These are phyloP conservation scores for Leishmania lainsoni DNA, from an alignment of 208 protist genomes.

Conservation along the genomic window DNA sequence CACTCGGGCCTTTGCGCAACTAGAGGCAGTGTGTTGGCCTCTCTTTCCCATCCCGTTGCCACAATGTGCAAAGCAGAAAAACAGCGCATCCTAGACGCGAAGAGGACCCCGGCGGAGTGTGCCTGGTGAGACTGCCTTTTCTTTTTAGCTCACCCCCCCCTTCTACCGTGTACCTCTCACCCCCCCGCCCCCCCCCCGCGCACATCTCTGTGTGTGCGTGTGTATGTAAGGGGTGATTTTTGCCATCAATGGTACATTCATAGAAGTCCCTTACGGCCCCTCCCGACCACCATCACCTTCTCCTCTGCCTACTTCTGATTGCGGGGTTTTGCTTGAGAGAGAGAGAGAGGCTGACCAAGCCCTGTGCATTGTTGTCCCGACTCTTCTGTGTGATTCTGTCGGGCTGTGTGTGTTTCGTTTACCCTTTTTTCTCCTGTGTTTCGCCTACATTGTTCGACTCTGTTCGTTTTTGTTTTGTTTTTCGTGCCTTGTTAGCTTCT, in stretches of 20 bases:
- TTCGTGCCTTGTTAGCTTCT: neutral
- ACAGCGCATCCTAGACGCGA: neutral
- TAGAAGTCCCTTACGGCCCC: neutral
- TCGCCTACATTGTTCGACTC: neutral
- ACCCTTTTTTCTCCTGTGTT: neutral
- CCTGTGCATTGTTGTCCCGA: neutral
- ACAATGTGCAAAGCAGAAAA: neutral
- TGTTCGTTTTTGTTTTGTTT: too few species aligned
- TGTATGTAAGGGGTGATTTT: neutral
- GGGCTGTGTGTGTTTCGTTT: neutral
- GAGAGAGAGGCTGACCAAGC: neutral
- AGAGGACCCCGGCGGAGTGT: neutral
- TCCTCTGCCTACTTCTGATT: neutral
- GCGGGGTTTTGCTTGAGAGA: neutral
- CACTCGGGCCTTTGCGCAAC: conserved; percentile 40
- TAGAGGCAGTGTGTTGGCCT: conserved; percentile 1
- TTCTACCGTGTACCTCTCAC: neutral
- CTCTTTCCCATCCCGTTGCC: neutral
- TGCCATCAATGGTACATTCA: neutral
- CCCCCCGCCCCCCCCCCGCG: neutral
- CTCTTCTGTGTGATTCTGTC: neutral
- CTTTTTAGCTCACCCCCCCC: neutral
- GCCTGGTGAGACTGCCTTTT: neutral
- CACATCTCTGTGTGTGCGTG: neutral
- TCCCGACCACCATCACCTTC: neutral